phyloP scores from a whole-genome alignment of 352 stramenopile species.

The Albugo candida region DNA sequence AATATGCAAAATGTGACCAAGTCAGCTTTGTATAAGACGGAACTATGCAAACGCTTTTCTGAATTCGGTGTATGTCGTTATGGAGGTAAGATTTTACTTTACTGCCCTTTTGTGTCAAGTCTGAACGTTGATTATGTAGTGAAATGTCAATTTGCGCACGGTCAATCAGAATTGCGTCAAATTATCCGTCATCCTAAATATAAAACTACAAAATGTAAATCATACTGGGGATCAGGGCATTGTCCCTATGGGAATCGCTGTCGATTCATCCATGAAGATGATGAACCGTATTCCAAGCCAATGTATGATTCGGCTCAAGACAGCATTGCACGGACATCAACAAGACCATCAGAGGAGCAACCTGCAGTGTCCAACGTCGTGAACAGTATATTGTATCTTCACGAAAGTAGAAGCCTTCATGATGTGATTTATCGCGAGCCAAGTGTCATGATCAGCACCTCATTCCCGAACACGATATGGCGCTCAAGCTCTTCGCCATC shows the following conservation, averaged over 20 bases:
- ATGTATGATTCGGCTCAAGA: too few species aligned
- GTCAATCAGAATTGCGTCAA: slow-evolving; percentile 52
- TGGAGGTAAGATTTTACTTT: slow-evolving; percentile 19
- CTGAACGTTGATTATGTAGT: slow-evolving; percentile 12
- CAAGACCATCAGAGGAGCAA: too few species aligned
- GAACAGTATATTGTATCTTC: too few species aligned
- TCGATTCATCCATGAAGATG: slow-evolving; percentile 76
- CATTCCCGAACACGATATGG: too few species aligned
- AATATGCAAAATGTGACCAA: slow-evolving; percentile 71
- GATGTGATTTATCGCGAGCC: too few species aligned
- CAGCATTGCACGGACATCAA: too few species aligned
- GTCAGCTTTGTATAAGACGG: slow-evolving; percentile 75
- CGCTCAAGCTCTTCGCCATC: too few species aligned
- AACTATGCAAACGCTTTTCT: slow-evolving; percentile 74
- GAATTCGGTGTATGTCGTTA: slow-evolving; percentile 78
- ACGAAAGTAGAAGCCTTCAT: too few species aligned
- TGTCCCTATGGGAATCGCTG: slow-evolving; percentile 74
- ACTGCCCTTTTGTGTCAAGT: neutral
- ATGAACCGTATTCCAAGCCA: slow-evolving; percentile 12
- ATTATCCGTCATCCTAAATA: slow-evolving; percentile 80
- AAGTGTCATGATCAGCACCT: too few species aligned
- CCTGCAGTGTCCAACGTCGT: too few species aligned
- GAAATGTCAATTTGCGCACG: slow-evolving; percentile 78
- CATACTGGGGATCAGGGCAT: slow-evolving; percentile 75
- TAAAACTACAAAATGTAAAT: slow-evolving; percentile 86